Base-by-base conservation (phyloP, 2,329 filamentous ascomycete species). In the Aureobasidium mangrovei region DNA sequence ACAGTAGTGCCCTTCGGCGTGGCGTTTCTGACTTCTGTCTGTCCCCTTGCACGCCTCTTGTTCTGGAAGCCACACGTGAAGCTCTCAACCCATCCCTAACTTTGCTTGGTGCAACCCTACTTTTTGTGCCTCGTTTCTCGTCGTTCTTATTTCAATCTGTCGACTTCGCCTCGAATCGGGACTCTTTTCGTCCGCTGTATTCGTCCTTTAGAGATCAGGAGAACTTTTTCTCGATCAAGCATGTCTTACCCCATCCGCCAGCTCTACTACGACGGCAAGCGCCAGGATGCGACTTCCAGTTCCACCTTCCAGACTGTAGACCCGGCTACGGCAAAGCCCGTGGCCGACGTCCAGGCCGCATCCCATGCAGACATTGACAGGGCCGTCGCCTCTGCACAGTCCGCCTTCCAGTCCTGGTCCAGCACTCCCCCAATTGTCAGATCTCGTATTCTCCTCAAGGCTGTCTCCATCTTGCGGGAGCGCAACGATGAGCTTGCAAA, bases 401-500 rank as follows among this genome's bases (percentile, higher is more conserved):
- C 74, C 33, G 88, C 88, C 1, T 94, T 95, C 67, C 76, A 79
- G 2, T 71, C 76, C 36, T 95, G 89, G 89, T 88, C 88, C 1
- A 74, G 79, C 55, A 93, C 84, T 9, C 81, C 88, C 2, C 77
- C 85, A n/a, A 76, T 86, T 57, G 80, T 82, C 63, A 86, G 89
- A 55, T 82, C 88, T 1, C 82, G 86, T 55, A 85, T 94, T 61
- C 81, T 95, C 7, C 84, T 89, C 31, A 82, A 81, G 66, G 88
- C 89, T 2, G 88, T 86, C 18, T 72, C 80, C 44, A 71, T 95
- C 10, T 77, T 95, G 9, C 85, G 88, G 44, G 72, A 81, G 59
- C 81, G 83, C 59, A 94, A 94, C 69, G 86, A 94, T 64, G 82
- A 83, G 55, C 83, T 95, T 40, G 89, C 89, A 48, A 78, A 77